phyloP scores from a whole-genome alignment of 805 yeast species.

The Monosporozyma aerobia region DNA sequence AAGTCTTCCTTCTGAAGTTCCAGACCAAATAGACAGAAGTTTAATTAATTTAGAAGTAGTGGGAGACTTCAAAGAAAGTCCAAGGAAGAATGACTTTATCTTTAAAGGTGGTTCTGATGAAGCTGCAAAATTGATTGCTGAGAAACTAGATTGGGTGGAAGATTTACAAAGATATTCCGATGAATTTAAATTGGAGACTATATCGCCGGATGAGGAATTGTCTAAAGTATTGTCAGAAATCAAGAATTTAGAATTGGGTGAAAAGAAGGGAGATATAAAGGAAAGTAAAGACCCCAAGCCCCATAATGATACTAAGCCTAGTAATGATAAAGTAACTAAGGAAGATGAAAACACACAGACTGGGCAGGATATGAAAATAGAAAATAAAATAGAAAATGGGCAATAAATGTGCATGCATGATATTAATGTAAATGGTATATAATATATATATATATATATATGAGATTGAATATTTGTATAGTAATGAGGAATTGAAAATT shows the following conservation, averaged over 20 bases:
- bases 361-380: conserved; percentile 4
- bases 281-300: too few relatives aligned
- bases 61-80: conserved; percentile 53
- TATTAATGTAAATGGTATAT: neutral
- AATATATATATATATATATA: neutral
- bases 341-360: neutral
- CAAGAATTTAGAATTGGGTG: conserved; percentile 6
- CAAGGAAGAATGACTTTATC: conserved; percentile 53
- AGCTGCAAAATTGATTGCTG: conserved; percentile 46
- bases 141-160: conserved; percentile 53
- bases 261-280: neutral
- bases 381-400: neutral
- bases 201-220: conserved; percentile 1
- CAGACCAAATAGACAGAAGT: conserved; percentile 41
- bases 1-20: conserved; percentile 59
- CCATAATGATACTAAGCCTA: neutral
- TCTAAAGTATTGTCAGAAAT: conserved; percentile 8
- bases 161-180: conserved; percentile 40
- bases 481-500: neutral
- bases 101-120: conserved; percentile 56
- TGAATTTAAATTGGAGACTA: conserved; percentile 7
- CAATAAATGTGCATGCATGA: neutral
- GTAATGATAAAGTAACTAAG: neutral
- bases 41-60: conserved; percentile 69
- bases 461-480: neutral